These are phyloP conservation scores for Suillus ampliporus DNA, from an alignment of 768 basidiomycete species.

Conservation along the genomic window DNA sequence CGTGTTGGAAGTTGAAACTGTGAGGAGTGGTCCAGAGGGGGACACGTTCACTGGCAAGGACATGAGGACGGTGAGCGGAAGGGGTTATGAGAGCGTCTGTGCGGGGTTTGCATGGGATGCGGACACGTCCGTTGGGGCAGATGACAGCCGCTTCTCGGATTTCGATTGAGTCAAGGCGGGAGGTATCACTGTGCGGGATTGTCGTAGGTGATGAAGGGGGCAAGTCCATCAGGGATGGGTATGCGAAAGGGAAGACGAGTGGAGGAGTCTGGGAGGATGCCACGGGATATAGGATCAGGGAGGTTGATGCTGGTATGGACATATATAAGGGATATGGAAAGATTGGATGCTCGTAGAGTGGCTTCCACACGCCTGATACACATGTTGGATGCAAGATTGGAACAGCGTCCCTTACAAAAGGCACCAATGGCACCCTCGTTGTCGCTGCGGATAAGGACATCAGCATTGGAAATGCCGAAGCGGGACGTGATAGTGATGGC, in stretches of 20 bases:
- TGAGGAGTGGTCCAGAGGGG: too few species aligned
- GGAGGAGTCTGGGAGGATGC: conserved; percentile 10
- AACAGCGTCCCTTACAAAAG: conserved; percentile 35
- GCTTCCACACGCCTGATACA: conserved; percentile 27
- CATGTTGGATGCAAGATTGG: conserved; percentile 37
- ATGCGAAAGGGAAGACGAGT: background rate
- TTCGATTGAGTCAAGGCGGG: too few species aligned
- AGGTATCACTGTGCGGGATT: too few species aligned
- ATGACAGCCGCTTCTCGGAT: too few species aligned
- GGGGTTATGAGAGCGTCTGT: too few species aligned
- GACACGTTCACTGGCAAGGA: too few species aligned
- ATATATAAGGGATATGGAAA: conserved; percentile 27
- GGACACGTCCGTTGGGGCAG: too few species aligned
- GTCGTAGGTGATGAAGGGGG: too few species aligned
- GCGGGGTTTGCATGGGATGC: too few species aligned
- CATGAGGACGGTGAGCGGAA: too few species aligned
- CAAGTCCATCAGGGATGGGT: too few species aligned
- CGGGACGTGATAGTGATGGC: background rate
- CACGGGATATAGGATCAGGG: conserved; percentile 40
- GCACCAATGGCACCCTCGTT: conserved; percentile 43
- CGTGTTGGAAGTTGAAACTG: too few species aligned
- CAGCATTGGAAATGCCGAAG: conserved; percentile 13
- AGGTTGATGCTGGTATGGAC: conserved; percentile 33
- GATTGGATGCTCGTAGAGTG: conserved; percentile 21
- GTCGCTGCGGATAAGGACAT: conserved; percentile 36